These are phyloP conservation scores for Moelleriella libera DNA, from an alignment of 2,329 filamentous ascomycete species.

Conservation along the genomic window DNA sequence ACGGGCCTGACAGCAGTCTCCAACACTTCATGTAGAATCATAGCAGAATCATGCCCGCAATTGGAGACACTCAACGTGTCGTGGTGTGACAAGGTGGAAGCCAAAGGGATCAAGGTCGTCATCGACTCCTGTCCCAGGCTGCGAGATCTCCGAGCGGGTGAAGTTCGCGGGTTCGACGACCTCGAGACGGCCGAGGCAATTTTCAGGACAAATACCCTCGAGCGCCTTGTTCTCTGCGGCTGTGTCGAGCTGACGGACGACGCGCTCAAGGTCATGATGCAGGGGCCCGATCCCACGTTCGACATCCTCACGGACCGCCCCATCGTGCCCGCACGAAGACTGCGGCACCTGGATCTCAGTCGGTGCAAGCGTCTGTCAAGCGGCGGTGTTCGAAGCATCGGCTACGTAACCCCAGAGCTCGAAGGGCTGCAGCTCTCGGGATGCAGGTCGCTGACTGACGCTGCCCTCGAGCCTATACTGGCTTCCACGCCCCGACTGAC, in stretches of 20 bases:
- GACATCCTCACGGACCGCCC: conserved; percentile 68
- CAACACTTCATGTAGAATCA: conserved; percentile 75
- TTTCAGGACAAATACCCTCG: conserved; percentile 68
- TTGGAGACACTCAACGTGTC: conserved; percentile 82
- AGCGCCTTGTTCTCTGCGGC: conserved; percentile 68
- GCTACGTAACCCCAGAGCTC: conserved; percentile 61
- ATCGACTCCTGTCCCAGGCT: conserved; percentile 59
- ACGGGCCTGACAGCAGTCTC: conserved; percentile 68
- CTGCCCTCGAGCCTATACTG: conserved; percentile 56
- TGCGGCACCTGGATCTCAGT: conserved; percentile 77
- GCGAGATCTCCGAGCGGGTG: conserved; percentile 67
- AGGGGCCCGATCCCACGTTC: conserved; percentile 61
- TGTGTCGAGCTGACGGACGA: conserved; percentile 68
- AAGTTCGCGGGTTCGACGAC: conserved; percentile 68
- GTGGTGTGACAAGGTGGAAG: conserved; percentile 82
- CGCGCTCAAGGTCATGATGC: conserved; percentile 57
- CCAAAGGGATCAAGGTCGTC: conserved; percentile 58
- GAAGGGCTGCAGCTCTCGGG: conserved; percentile 75
- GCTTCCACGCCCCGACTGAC: conserved; percentile 64
- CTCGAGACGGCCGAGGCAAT: conserved; percentile 57
- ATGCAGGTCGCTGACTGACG: conserved; percentile 60
- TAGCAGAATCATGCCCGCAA: conserved; percentile 65
- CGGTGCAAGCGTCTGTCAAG: conserved; percentile 64
- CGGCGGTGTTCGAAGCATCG: conserved; percentile 54
- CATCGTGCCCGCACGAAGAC: conserved; percentile 59